These are phyloP conservation scores for Silene conica DNA, from an alignment of 148 eudicot species.

Conservation along the genomic window DNA sequence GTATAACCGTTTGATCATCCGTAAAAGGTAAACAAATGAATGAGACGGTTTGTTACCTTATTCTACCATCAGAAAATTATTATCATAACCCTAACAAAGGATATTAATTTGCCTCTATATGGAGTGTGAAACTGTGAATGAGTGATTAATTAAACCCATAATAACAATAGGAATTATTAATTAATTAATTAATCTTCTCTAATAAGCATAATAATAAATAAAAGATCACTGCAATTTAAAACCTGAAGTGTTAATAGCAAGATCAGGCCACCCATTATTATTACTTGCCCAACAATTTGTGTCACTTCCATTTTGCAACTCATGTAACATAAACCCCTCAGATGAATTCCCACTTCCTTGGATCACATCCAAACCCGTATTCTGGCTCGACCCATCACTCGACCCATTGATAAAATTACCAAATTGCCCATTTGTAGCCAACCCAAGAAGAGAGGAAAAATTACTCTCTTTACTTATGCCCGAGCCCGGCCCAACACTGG, in stretches of 20 bases:
- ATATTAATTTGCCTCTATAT: not conserved
- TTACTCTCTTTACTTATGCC: constrained; percentile 3
- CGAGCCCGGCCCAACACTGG: constrained; percentile 1
- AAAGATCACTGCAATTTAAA: constrained; percentile 37
- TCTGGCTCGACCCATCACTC: constrained; percentile 29
- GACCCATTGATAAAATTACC: constrained; percentile 36
- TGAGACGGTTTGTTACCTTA: too few species aligned
- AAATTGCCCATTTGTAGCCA: constrained; percentile 38
- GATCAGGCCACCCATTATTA: constrained; percentile 56
- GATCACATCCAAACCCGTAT: constrained; percentile 20
- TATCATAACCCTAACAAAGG: constrained; percentile 10
- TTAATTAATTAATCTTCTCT: not conserved
- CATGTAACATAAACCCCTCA: constrained; percentile 27
- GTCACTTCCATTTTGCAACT: constrained; percentile 18
- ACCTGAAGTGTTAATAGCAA: constrained; percentile 60
- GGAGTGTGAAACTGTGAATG: constrained; percentile 6
- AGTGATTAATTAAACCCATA: constrained; percentile 11
- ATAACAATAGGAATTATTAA: not conserved
- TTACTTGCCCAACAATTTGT: constrained; percentile 35
- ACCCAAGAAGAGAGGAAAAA: constrained; percentile 29
- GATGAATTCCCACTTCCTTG: constrained; percentile 14
- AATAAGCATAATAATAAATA: not conserved
- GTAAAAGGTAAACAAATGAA: too few species aligned
- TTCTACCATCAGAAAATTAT: constrained; percentile 17
- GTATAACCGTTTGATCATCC: too few species aligned